Percentiles rank a stretch among this genome's conserved stretches.
These are phyloP conservation scores for Cyberlindnera subsufficiens DNA, from an alignment of 805 yeast genomes.

Conservation along the genomic window DNA sequence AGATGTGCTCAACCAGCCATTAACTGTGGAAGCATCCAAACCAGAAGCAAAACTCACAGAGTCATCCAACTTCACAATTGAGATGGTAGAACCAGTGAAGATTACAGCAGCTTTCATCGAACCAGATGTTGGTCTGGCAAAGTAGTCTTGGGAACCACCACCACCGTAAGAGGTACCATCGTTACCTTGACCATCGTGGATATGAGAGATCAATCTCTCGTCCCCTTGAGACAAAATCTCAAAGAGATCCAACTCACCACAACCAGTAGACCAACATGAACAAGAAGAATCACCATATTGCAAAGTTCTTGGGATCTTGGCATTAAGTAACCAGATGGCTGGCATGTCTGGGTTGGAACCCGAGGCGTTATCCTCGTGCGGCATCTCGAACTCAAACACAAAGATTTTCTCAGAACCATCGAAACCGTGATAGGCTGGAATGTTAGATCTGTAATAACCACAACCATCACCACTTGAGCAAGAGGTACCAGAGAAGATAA, in stretches of 20 bases:
- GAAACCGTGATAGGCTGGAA: slow-evolving; percentile 94
- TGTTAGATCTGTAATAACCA: slow-evolving; percentile 81
- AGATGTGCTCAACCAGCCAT: slow-evolving; percentile 46
- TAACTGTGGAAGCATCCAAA: slow-evolving; percentile 51
- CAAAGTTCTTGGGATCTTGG: slow-evolving; percentile 91
- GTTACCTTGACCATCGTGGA: slow-evolving; percentile 80
- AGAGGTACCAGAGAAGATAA: slow-evolving; percentile 70
- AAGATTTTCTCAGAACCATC: slow-evolving; percentile 80
- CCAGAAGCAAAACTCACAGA: slow-evolving; percentile 42
- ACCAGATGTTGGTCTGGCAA: slow-evolving; percentile 72
- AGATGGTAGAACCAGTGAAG: slow-evolving; percentile 50
- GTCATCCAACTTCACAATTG: slow-evolving; percentile 58
- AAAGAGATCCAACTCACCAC: slow-evolving; percentile 96
- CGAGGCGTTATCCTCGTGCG: slow-evolving; percentile 44
- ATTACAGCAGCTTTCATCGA: slow-evolving; percentile 88
- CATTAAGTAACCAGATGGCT: slow-evolving; percentile 93
- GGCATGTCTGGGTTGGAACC: slow-evolving; percentile 88
- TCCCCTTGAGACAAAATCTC: slow-evolving; percentile 81
- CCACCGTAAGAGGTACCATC: slow-evolving; percentile 59
- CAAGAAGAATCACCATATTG: slow-evolving; percentile 85
- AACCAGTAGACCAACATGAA: slow-evolving; percentile 95
- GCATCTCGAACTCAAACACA: slow-evolving; percentile 93
- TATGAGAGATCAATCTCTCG: slow-evolving; percentile 66
- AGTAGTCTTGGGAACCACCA: slow-evolving; percentile 85
- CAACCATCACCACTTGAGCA: slow-evolving; percentile 53